Conservation (phyloP, 1,139 yeast genomes). For the Debaryomyces sp. region DNA sequence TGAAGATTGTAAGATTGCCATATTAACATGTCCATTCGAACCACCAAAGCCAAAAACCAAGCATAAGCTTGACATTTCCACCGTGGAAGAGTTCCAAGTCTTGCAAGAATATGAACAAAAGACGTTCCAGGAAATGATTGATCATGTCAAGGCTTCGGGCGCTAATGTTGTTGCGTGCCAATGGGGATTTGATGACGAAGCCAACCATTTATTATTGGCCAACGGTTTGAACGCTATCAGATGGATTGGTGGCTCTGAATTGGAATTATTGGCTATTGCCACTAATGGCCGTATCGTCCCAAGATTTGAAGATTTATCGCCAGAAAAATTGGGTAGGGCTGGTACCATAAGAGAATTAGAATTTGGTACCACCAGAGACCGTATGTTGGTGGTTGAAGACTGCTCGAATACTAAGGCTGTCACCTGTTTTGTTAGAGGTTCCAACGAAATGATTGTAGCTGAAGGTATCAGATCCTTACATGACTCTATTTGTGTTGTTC, state of each 20-base stretch:
- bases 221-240: constrained; percentile 93
- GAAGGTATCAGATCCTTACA: constrained; percentile 97
- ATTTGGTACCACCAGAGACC: constrained; percentile 95
- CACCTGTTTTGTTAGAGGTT: constrained; percentile 91
- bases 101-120: constrained; percentile 91
- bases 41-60: constrained; percentile 99
- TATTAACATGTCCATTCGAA: constrained; percentile 96
- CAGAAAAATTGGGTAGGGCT: constrained; percentile 85
- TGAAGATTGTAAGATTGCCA: constrained; percentile 85
- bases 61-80: constrained; percentile 90
- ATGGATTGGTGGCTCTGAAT: constrained; percentile 99
- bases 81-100: constrained; percentile 89
- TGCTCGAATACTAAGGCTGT: constrained; percentile 89
- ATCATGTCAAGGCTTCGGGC: constrained; percentile 82
- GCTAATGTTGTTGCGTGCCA: constrained; percentile 98
- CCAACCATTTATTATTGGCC: constrained; percentile 87
- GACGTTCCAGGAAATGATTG: constrained; percentile 90
- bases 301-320: constrained; percentile 86
- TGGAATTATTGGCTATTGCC: constrained; percentile 95
- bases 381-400: constrained; percentile 93
- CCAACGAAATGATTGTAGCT: constrained; percentile 96
- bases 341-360: constrained; percentile 85
- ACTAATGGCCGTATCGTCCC: constrained; percentile 98
- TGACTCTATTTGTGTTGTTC: constrained; percentile 95
- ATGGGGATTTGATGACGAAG: constrained; percentile 99